Evolutionary conservation across 495 filamentous ascomycete species (phyloP), one percentile per base, ranked within the genome.

Genomic region (Penicillium odoratum): DNA sequence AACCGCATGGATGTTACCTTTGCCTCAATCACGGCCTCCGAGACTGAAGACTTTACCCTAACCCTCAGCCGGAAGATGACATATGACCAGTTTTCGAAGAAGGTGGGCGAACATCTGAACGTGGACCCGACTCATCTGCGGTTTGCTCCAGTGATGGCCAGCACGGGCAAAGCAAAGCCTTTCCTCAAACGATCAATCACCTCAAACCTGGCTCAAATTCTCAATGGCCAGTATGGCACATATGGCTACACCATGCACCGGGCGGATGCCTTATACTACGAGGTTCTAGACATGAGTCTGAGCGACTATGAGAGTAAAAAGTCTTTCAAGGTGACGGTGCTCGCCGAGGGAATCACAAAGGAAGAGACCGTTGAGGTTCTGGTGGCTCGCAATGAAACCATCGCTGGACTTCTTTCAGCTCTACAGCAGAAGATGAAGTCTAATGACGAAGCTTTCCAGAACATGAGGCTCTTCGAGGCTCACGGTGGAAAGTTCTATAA

Each of bases 281-380:
- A 99, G 70, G 81, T 97, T 15, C 76, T 99, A 30, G 94, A 99
- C 47, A 92, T 96, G 75, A 96, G 90, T 57, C 75, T 99, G 48
- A 91, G 88, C 49, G 95, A 99, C 68, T 80, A 92, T 36, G 95
- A 99, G 62, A 93, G 88, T 30, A 93, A 94, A 75, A 97, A 93
- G 71, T 81, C 70, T 54, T 71, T 97, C 59, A 92, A 89, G 67
- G 74, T 99, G 42, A 88, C 81, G 7, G 91, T 88, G 84, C 78
- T 99, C 40, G 88, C 86, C 26, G 95, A 99, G 56, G 94, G 95
- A 26, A 88, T 97, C 58, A 80, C 83, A 5, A 98, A 97, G 78
- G 91, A 96, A 85, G 90, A 96, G 59, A 70, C 77, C 5, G 83
- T 82, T 55, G 92, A 97, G 57, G 70, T 97, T 29, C 79, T 98